Evolutionary conservation across 371 early-diverging fungal species (phyloP), one percentile per base, ranked within the genome.

Genomic region (Mortierella sp.): DNA sequence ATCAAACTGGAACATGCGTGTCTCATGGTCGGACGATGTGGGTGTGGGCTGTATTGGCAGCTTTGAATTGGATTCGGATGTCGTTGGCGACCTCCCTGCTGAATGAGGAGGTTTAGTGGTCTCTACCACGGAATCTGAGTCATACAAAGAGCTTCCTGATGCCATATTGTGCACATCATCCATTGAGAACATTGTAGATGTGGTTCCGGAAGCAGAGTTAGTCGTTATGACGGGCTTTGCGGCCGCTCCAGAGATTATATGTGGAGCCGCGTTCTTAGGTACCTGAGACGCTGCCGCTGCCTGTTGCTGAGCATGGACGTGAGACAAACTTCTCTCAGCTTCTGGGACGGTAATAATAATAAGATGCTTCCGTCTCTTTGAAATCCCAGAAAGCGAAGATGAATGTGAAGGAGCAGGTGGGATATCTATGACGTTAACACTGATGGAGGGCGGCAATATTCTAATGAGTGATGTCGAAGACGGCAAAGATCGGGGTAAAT

Each of bases 331-430:
- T 8, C 58, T 60, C 15, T 81, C 82, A 8, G 82, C 73, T 38
- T 81, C 76, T 7, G 82, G 82, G 16, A 81, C 82, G 1, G 82
- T 72, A 53, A 81, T 65, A 16, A 81, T 58, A 21, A 81, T 76
- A 52, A 81, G 41, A 55, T 81, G 82, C 58, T 81, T 81, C 8
- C 73, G 55, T 28, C 69, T 69, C 21, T 76, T 81, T 45, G 82
- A 81, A 3, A 65, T 47, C 13, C 76, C 82, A 9, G 76, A 81
- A 21, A 81, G 76, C 8, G 82, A 81, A 2, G 82, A 81, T 0
- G 76, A 76, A 40, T 81, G 82, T 0, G 82, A 81, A 15, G 82
- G 82, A 6, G 82, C 82, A 5, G 82, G 82, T 6, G 82, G 82
- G 22, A 81, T 76, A 33, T 81, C 82, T 47, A 81, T 60, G 1